Evolutionary conservation across 2,329 filamentous ascomycete genomes (phyloP).

Genomic region (Tolypocladium ophioglossoides): DNA sequence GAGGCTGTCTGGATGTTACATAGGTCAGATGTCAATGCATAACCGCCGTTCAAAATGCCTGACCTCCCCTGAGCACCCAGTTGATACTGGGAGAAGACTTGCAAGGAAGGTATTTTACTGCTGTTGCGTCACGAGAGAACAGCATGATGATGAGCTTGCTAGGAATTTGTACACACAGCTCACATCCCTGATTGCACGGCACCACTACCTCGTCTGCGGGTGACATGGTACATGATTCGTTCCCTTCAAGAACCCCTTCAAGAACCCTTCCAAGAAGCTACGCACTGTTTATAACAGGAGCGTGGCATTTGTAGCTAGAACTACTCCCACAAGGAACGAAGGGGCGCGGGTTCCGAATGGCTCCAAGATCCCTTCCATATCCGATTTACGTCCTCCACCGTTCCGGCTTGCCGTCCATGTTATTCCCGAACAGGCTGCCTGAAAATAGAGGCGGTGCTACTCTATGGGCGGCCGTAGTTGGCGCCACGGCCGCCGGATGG

Average conservation of each 20-base stretch:
- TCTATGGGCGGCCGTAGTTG: slow-evolving; percentile 20
- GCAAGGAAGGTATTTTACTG: no score
- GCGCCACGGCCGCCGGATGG: slow-evolving; percentile 30
- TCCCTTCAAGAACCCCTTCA: no score
- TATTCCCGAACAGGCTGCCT: background rate
- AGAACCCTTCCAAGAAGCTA: background rate
- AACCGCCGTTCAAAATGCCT: background rate
- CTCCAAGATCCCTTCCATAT: background rate
- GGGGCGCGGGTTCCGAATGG: no score
- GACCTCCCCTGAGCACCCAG: background rate
- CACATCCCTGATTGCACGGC: background rate
- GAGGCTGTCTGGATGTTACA: background rate
- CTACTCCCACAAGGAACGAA: background rate
- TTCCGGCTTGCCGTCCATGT: background rate
- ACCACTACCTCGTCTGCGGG: background rate
- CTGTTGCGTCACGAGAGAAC: background rate
- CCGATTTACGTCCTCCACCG: background rate
- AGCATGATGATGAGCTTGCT: background rate
- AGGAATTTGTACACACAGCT: background rate
- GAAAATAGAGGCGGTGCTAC: background rate
- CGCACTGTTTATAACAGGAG: background rate
- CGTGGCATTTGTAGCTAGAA: background rate
- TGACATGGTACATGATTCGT: background rate
- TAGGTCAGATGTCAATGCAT: background rate
- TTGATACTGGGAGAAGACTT: background rate